Base-by-base conservation (phyloP, 1,139 yeast species). In the Hansenula lynferdii region DNA sequence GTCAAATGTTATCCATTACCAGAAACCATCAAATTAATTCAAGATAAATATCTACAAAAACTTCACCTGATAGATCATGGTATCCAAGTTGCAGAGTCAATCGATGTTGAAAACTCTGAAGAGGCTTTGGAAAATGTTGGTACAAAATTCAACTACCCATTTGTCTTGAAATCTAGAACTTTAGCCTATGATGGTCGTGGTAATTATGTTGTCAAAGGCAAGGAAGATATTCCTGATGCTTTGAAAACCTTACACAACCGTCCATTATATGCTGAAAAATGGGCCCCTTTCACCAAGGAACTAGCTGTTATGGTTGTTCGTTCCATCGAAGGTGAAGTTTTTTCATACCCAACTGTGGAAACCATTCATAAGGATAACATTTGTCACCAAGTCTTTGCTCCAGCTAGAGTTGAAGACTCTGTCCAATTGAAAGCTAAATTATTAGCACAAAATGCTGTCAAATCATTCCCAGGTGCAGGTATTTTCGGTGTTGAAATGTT, bases 401-500 rank as follows among this genome's bases (percentile, higher is more conserved):
- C 98, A 18, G 98, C 98, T 0, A 75, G 94, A 55, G 82, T 86
- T 2, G 64, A 81, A 14, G 90, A 83, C 44, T 75, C 89, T 0
- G 65, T 81, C n/a, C 78, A 74, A 45, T 65, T 71, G 34, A 80
- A 77, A 53, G 98, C 99, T 1, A 75, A 81, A 43, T 54, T 81
- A 9, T 67, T 90, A 49, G 98, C 99, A 14, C 81, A 84, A 54
- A 80, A 80, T 48, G 96, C 97, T 1, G 85, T 92, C 40, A 77
- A 81, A 51, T 71, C 95, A 2, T 85, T 92, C 65, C 80, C 86
- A 11, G 97, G 97, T 14, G 95, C 96, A 38, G 99, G 99, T 45
- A 89, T 94, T 36, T 92, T 90, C 60, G 98, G 99, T 36, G 97
- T 92, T 19, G 99, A 92, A 64, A 89, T 92, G 97, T 92, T 92